Base-by-base conservation (phyloP, 2,329 filamentous ascomycete species). In the Penicillium sp. region DNA sequence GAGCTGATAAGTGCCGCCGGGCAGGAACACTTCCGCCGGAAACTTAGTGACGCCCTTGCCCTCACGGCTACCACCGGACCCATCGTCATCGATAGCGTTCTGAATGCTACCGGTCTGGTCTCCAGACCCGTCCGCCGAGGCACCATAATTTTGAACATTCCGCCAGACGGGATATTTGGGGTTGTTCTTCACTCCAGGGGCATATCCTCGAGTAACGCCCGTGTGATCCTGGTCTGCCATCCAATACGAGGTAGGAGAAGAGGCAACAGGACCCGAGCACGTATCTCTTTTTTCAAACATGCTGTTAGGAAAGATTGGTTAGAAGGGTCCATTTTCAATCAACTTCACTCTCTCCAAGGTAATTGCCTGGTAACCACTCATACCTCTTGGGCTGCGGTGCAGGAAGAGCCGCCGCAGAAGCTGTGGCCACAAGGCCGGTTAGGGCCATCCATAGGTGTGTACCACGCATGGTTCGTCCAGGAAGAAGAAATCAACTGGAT, bases 111-210 rank as follows among this genome's bases (percentile, higher is more conserved):
- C 13, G 11, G 64, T 58, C 4, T 66, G 57, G 41, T 68, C 62
- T 8, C 43, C 53, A 4, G 48, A 44, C 9, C 65, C 65, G 13
- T 66, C 67, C 33, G 66, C 65, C 36, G 66, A 64, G 4, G 67
- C 66, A 4, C 55, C 54, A 47, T 59, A 67, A 37, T 67, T 62
- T 4, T 55, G 57, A 12, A 69, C 66, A 41, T 69, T 67, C 5
- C 66, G 64, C 33, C 68, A 66, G n/a, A 69, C 65, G 4, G 51
- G 56, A 48, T 68, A 69, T 28, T 58, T 59, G 37, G 53, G 45
- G 32, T 65, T 67, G 26, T 65, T 67, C 27, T 48, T 48, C 12
- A 53, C 48, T 25, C 47, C 45, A 3, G 48, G 51, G 5, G 51
- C 51, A 34, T 53, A 53, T 29, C 48, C 48, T 11, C 51, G 45